Percentiles rank a stretch among this genome's conserved stretches.
These are phyloP conservation scores for Nakaseomyces sp. DNA, from an alignment of 1,139 yeast genomes.

Conservation along the genomic window DNA sequence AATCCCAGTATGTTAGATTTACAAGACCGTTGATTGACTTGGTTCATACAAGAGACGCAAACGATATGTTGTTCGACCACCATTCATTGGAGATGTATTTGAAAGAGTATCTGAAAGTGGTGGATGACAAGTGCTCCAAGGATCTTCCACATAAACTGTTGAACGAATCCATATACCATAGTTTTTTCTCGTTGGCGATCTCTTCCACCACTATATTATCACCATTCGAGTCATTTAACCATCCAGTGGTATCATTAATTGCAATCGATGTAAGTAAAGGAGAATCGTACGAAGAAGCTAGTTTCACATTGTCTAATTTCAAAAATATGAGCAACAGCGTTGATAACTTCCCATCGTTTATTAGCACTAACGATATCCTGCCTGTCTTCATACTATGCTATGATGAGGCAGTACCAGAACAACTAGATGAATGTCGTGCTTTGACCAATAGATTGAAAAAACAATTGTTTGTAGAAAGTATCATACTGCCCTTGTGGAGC, in stretches of 20 bases:
- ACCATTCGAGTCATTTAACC: conserved; percentile 83
- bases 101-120: conserved; percentile 27
- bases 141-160: conserved; percentile 23
- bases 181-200: conserved; percentile 51
- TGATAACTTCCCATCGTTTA: conserved; percentile 44
- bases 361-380: conserved; percentile 50
- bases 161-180: conserved; percentile 46
- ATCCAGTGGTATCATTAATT: conserved; percentile 74
- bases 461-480: conserved; percentile 32
- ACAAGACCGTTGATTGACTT: conserved; percentile 39
- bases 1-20: conserved; percentile 37
- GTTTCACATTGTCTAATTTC: conserved; percentile 43
- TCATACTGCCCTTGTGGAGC: conserved; percentile 30
- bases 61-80: conserved; percentile 28
- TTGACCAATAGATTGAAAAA: conserved; percentile 33
- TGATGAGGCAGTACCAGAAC: conserved; percentile 23
- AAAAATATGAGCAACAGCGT: conserved; percentile 32
- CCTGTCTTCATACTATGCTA: conserved; percentile 35
- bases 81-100: conserved; percentile 32
- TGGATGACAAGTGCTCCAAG: conserved; percentile 29
- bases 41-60: conserved; percentile 20
- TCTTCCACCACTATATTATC: conserved; percentile 52
- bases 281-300: conserved; percentile 41
- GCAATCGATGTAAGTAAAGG: conserved; percentile 38
- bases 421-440: conserved; percentile 25